Conservation (phyloP, 2,329 filamentous ascomycete genomes). For the Emericellopsis cladophorae region DNA sequence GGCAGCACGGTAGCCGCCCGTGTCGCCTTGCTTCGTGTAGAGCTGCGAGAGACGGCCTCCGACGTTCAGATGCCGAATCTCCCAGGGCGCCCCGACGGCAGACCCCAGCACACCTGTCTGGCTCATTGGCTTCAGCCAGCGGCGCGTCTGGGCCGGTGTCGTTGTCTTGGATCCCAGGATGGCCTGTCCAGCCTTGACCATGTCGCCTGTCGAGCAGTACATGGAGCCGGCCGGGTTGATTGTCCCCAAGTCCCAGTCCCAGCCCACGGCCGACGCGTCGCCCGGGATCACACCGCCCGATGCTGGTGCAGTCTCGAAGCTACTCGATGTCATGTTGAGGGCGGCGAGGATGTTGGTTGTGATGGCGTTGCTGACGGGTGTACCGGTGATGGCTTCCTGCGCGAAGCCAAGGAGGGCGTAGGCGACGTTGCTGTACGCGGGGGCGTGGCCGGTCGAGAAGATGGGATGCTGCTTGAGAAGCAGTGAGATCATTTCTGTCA, state of each 20-base stretch:
- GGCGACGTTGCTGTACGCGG: constrained; percentile 22
- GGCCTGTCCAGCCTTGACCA: constrained; percentile 18
- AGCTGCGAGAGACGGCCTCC: constrained; percentile 18
- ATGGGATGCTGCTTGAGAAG: constrained; percentile 10
- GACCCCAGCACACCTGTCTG: constrained; percentile 17
- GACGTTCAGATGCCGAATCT: constrained; percentile 14
- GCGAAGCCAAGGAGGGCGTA: constrained; percentile 23
- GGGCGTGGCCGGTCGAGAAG: constrained; percentile 16
- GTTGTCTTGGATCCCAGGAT: constrained; percentile 22
- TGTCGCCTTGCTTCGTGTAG: constrained; percentile 25
- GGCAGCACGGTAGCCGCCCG: constrained; percentile 18
- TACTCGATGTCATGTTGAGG: constrained; percentile 16
- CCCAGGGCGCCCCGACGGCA: constrained; percentile 27
- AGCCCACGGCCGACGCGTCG: constrained; percentile 7
- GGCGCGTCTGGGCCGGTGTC: constrained; percentile 14
- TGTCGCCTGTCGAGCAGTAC: constrained; percentile 18
- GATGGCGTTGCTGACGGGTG: constrained; percentile 11
- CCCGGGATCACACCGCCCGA: constrained; percentile 8
- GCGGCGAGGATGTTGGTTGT: constrained; percentile 14
- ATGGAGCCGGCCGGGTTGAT: constrained; percentile 8
- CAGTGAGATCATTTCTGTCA: not conserved
- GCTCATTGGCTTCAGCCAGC: constrained; percentile 23
- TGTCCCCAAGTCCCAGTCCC: constrained; percentile 11
- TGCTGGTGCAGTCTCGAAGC: constrained; percentile 8
- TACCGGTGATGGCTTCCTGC: constrained; percentile 24